phyloP scores from a whole-genome alignment of 2,329 filamentous ascomycete genomes.

The Alternaria sp. region DNA sequence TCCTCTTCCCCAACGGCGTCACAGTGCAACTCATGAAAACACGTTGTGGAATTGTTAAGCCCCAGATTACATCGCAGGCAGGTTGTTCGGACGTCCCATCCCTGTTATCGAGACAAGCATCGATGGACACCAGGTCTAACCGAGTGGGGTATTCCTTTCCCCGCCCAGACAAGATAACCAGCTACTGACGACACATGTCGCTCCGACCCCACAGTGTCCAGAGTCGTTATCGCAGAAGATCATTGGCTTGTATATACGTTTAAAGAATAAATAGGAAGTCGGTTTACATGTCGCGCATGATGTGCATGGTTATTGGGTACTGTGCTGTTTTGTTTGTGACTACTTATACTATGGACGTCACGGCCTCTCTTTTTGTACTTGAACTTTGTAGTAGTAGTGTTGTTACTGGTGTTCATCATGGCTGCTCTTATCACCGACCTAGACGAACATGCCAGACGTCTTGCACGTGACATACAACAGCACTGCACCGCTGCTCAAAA shows the following conservation, averaged over 20 bases:
- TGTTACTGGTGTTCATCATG: conserved; percentile 6
- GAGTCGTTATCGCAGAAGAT: conserved; percentile 18
- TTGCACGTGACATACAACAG: conserved; percentile 25
- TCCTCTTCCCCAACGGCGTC: neutral
- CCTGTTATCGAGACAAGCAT: neutral
- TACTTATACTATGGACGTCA: neutral
- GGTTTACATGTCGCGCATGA: conserved; percentile 11
- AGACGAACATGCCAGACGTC: conserved; percentile 21
- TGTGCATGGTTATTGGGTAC: neutral
- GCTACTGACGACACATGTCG: conserved; percentile 20
- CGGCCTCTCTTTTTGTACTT: neutral
- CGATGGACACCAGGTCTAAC: conserved; percentile 13
- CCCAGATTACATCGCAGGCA: neutral
- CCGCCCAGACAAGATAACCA: conserved; percentile 10
- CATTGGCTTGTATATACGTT: neutral
- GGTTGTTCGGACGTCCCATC: neutral
- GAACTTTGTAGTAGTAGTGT: neutral
- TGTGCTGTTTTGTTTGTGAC: neutral
- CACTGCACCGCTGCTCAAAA: conserved; percentile 17
- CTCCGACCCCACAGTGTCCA: conserved; percentile 22
- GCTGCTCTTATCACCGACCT: conserved; percentile 8
- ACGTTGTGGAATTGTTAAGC: neutral
- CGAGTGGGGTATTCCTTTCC: conserved; percentile 31
- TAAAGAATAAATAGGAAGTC: conserved; percentile 8
- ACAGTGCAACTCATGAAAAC: neutral